Percentiles rank a stretch among this genome's conserved stretches.
These are phyloP conservation scores for Clavispora santaluciae DNA, from an alignment of 805 yeast genomes.

Conservation along the genomic window DNA sequence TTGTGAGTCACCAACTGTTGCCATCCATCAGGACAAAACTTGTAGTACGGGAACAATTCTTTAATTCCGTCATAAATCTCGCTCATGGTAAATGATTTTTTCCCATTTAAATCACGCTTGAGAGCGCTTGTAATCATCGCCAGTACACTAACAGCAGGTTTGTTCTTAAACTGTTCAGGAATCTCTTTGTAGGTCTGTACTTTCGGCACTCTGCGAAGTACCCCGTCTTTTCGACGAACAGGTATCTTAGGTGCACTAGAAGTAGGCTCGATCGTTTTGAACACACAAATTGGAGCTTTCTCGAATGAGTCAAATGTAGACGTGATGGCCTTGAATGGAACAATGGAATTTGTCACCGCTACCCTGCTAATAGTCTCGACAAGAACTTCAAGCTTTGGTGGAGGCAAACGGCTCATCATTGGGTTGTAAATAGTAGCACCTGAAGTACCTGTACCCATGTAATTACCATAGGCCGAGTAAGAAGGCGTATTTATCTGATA, in stretches of 20 bases:
- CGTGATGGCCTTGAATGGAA: conserved; percentile 27
- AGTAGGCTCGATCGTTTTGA: conserved; percentile 30
- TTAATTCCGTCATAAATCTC: conserved; percentile 86
- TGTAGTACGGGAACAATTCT: conserved; percentile 84
- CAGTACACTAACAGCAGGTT: conserved; percentile 80
- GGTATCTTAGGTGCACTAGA: conserved; percentile 30
- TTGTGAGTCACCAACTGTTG: conserved; percentile 92
- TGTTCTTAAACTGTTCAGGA: conserved; percentile 79
- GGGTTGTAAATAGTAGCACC: conserved; percentile 1
- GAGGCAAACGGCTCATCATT: conserved; percentile 22
- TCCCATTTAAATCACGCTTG: conserved; percentile 56
- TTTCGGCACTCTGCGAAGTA: conserved; percentile 43
- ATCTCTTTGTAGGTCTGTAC: conserved; percentile 77
- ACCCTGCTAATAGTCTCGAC: conserved; percentile 23
- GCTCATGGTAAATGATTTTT: conserved; percentile 52
- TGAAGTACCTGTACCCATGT: not conserved
- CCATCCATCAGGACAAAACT: conserved; percentile 97
- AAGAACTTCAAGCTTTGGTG: conserved; percentile 33
- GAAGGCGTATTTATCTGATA: not conserved
- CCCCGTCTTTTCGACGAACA: conserved; percentile 28
- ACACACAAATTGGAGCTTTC: conserved; percentile 26
- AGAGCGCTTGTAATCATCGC: conserved; percentile 76
- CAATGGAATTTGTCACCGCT: conserved; percentile 16
- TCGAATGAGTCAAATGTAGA: conserved; percentile 13
- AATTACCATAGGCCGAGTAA: not conserved